phyloP scores from a whole-genome alignment of 305 asterid species.

The Rubia balearica region DNA sequence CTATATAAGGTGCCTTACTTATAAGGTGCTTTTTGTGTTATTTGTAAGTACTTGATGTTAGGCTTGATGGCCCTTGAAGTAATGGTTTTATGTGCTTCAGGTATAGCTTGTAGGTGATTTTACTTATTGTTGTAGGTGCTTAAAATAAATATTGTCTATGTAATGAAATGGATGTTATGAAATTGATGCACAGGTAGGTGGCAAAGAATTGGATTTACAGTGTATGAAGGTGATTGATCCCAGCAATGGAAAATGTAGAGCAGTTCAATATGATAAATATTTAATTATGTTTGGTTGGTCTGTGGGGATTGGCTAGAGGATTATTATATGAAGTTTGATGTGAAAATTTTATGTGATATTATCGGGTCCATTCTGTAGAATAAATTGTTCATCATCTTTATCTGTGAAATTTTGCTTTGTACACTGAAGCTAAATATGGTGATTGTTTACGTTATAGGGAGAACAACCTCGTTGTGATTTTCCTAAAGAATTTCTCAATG shows the following conservation, averaged over 20 bases:
- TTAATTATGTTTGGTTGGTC: background rate
- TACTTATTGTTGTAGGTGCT: no score
- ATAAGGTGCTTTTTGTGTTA: no score
- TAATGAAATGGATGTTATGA: conserved; percentile 29
- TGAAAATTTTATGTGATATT: background rate
- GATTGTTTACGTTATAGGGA: conserved; percentile 49
- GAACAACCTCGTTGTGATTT: conserved; percentile 99
- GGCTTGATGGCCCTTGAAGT: no score
- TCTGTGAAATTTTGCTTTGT: background rate
- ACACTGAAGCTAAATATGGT: conserved; percentile 15
- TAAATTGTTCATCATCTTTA: background rate
- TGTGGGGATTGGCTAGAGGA: background rate
- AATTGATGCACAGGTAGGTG: conserved; percentile 98
- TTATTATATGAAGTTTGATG: background rate
- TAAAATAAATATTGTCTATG: no score
- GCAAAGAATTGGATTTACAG: conserved; percentile 90
- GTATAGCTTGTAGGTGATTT: no score
- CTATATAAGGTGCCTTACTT: no score
- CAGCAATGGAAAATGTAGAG: background rate
- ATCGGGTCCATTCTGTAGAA: background rate
- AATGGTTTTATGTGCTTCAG: no score
- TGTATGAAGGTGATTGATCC: conserved; percentile 78
- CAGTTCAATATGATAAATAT: background rate
- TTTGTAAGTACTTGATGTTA: no score
- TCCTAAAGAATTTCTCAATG: conserved; percentile 81